A percentile compares a stretch with the other conserved stretches of the same genome.
These are phyloP conservation scores for Fusarium sterilihyphosum DNA, from an alignment of 2,329 filamentous ascomycete species.

Conservation along the genomic window DNA sequence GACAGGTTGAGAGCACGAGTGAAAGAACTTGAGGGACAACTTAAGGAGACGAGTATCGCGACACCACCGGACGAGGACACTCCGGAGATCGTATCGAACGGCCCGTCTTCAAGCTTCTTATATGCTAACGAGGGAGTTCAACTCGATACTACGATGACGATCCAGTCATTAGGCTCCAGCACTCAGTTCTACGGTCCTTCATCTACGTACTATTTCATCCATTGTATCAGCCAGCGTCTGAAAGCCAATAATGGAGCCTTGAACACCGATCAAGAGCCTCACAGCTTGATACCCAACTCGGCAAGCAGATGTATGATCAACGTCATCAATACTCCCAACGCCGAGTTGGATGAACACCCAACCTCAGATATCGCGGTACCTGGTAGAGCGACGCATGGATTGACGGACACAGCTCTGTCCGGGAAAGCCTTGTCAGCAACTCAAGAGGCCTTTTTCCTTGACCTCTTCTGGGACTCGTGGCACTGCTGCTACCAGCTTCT, in stretches of 20 bases:
- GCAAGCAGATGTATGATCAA: not conserved
- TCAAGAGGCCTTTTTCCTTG: not conserved
- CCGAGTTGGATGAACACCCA: not conserved
- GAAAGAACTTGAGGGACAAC: not conserved
- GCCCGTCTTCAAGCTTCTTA: rapidly evolving
- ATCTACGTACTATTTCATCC: not conserved
- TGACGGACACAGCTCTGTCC: not conserved
- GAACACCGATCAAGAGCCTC: rapidly evolving
- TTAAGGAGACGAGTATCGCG: not conserved
- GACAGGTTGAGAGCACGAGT: not conserved
- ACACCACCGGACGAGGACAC: rapidly evolving
- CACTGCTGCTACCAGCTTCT: conserved; percentile 1
- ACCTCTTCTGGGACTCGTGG: not conserved
- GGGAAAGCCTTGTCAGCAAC: not conserved
- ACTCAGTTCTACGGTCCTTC: not conserved
- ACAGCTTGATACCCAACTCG: not conserved
- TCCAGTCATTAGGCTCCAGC: not conserved
- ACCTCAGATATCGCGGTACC: rapidly evolving
- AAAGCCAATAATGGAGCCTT: rapidly evolving
- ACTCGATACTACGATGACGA: rapidly evolving
- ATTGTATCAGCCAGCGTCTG: not conserved
- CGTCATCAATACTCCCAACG: not conserved
- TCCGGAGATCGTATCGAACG: rapidly evolving
- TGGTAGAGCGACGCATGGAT: rapidly evolving
- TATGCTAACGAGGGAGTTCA: not conserved